These are phyloP conservation scores for Krasilnikovozyma curviuscula DNA, from an alignment of 768 basidiomycete genomes.

Conservation along the genomic window DNA sequence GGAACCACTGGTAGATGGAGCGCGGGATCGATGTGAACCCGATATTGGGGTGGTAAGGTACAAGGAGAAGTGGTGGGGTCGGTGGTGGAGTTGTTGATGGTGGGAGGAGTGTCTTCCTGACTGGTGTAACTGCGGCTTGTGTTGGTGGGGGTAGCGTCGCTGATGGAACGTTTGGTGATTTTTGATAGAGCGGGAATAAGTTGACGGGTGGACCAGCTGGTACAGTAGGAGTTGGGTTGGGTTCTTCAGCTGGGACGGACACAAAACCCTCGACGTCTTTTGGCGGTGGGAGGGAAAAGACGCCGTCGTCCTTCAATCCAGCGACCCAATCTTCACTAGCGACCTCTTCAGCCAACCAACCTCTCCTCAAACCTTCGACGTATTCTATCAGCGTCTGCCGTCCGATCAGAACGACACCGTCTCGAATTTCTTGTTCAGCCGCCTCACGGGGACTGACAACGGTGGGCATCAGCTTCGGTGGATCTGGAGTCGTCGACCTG, in stretches of 20 bases:
- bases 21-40: constrained; percentile 12
- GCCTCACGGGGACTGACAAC: constrained; percentile 36
- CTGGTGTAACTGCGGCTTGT: background rate
- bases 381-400: constrained; percentile 88
- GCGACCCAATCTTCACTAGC: constrained; percentile 43
- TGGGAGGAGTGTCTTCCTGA: background rate
- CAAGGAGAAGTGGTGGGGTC: constrained; percentile 3
- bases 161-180: background rate
- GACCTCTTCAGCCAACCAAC: constrained; percentile 54
- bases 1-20: constrained; percentile 10
- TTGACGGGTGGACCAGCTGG: background rate
- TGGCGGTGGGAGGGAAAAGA: constrained; percentile 48
- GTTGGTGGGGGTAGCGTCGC: background rate
- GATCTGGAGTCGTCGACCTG: background rate
- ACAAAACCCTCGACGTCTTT: constrained; percentile 16
- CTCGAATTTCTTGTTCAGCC: constrained; percentile 45
- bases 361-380: constrained; percentile 62
- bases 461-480: constrained; percentile 27
- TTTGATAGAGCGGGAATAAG: background rate
- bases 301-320: constrained; percentile 52
- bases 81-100: constrained; percentile 1
- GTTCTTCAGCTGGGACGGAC: background rate
- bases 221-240: background rate
- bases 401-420: constrained; percentile 69
- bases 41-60: constrained; percentile 9